phyloP scores from a whole-genome alignment of 768 basidiomycete species.

The Podaxis sp. region DNA sequence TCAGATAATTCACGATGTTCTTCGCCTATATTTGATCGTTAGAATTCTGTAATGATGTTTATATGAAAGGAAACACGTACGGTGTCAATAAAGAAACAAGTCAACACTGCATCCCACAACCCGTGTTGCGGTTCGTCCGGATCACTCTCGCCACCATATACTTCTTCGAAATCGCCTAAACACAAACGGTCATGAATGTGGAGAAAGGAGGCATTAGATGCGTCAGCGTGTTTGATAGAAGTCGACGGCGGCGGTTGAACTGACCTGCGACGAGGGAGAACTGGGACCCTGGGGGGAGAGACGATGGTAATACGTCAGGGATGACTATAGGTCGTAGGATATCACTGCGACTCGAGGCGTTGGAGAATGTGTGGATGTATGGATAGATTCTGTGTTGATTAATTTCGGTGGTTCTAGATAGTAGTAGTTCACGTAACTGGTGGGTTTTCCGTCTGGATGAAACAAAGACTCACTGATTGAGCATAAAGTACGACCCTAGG shows the following conservation, averaged over 20 bases:
- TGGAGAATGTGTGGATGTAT: slow-evolving; percentile 92
- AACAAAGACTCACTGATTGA: slow-evolving; percentile 65
- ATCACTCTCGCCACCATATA: slow-evolving; percentile 66
- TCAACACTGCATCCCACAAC: slow-evolving; percentile 86
- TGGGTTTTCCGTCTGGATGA: background rate
- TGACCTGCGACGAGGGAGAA: slow-evolving; percentile 87
- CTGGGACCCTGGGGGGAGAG: slow-evolving; percentile 59
- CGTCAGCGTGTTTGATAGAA: background rate
- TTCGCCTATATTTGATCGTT: slow-evolving; percentile 59
- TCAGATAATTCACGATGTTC: slow-evolving; percentile 88
- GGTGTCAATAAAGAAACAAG: slow-evolving; percentile 97
- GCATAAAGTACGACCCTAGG: slow-evolving; percentile 81
- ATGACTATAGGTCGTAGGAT: slow-evolving; percentile 70
- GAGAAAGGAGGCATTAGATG: background rate
- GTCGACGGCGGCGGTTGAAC: slow-evolving; percentile 12
- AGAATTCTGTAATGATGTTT: background rate
- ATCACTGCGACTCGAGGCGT: slow-evolving; percentile 55
- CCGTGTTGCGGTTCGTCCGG: slow-evolving; percentile 69
- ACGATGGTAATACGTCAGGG: slow-evolving; percentile 83
- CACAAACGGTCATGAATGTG: slow-evolving; percentile 9
- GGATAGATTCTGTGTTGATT: slow-evolving; percentile 79
- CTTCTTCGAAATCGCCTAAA: slow-evolving; percentile 87
- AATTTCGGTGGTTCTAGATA: slow-evolving; percentile 60
- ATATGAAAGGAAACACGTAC: slow-evolving; percentile 38
- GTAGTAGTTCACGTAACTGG: background rate